Conservation (phyloP, 129 eudicot species). For the carrot (Daucus carota) region DH1_v3.0 NC_030381.2:53275501-53276000, state of each 20-base stretch:
- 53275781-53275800: slow-evolving; percentile 71
- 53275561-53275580: slow-evolving; percentile 80
- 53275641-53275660: background rate
- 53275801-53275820: slow-evolving; percentile 97
- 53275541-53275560: slow-evolving; percentile 95
- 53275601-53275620: background rate
- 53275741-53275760: slow-evolving; percentile 84
- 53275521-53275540: slow-evolving; percentile 92
- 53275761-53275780: slow-evolving; percentile 75
- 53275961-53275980: slow-evolving; percentile 53
- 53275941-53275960: slow-evolving; percentile 67
- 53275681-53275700: slow-evolving; percentile 2
- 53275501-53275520: slow-evolving; percentile 80
- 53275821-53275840: slow-evolving; percentile 87
- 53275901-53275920: slow-evolving; percentile 75
- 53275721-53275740: slow-evolving; percentile 91
- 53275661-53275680: background rate
- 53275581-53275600: slow-evolving; percentile 48
- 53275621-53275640: background rate
- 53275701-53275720: slow-evolving; percentile 72
- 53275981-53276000: slow-evolving; percentile 42
- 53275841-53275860: slow-evolving; percentile 80
- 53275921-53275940: slow-evolving; percentile 96
- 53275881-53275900: slow-evolving; percentile 75
- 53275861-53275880: slow-evolving; percentile 53